Evolutionary conservation across 2,329 filamentous ascomycete species (phyloP).

Genomic region (Claviceps capensis): DNA sequence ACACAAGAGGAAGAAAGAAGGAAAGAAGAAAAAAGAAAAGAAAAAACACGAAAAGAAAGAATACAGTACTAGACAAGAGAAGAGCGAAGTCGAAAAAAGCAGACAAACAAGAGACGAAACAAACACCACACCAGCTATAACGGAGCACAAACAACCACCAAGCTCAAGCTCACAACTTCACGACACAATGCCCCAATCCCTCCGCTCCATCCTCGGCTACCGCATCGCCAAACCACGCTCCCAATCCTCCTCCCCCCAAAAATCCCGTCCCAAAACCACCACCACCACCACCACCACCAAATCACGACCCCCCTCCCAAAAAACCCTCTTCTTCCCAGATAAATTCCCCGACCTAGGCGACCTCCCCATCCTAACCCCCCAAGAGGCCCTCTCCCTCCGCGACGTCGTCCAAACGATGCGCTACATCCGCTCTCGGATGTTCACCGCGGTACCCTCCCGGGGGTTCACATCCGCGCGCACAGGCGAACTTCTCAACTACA

Average conservation of each 20-base stretch:
- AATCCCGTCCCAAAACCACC: constrained; percentile 9
- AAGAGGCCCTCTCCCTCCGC: constrained; percentile 28
- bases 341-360: constrained; percentile 48
- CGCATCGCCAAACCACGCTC: constrained; percentile 20
- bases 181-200: constrained; percentile 16
- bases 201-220: constrained; percentile 25
- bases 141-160: too few relatives aligned
- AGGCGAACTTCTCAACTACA: constrained; percentile 48
- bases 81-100: not conserved
- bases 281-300: constrained; percentile 10
- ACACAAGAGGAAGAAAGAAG: too few relatives aligned
- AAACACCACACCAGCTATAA: too few relatives aligned
- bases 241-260: constrained; percentile 6
- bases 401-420: constrained; percentile 53
- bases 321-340: constrained; percentile 20
- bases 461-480: constrained; percentile 53
- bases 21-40: too few relatives aligned
- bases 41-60: too few relatives aligned
- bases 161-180: too few relatives aligned
- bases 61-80: too few relatives aligned
- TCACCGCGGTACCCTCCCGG: constrained; percentile 45
- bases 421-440: constrained; percentile 48
- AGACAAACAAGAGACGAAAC: not conserved
- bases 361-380: constrained; percentile 35
- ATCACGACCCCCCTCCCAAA: constrained; percentile 10